Evolutionary conservation across 1,284 basidiomycete species (phyloP), one percentile per base, ranked within the genome.

Genomic region (Hemileccinum hortonii): DNA sequence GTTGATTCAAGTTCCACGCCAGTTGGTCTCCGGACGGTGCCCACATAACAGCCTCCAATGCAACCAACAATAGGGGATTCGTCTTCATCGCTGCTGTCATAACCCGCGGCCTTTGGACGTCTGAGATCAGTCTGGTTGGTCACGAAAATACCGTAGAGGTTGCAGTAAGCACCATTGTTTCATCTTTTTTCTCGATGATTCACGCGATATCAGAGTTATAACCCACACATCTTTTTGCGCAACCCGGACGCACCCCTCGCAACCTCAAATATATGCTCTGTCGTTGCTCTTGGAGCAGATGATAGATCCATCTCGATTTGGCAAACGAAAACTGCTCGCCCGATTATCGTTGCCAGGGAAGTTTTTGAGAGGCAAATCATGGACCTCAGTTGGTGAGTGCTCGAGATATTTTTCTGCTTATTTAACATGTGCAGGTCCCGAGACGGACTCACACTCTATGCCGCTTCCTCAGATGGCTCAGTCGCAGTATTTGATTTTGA

Each of bases 1-100:
- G 12, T 21, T 4, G n/a, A 36, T 32, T 54, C 50, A 29, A 61
- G 38, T 11, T 6, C 26, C 16, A 21, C 43, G 36, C 2, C 52
- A 97, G 94, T 64, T 99, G 96, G 97, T 97, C 95, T 1, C 96
- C 96, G 3, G 97, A 99, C 69, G 97, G 97, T n/a, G 91, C 93
- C 8, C 92, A 97, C 65, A 91, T 99, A 56, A 94, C 95, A 6
- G 90, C 94, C 1, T 96, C 95, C 1, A 99, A 99, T 64, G 94
- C 96, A 4, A 98, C 95, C 60, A 98, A 97, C 69, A 90, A 90
- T 61, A 86, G 87, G 58, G 94, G 94, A 4, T 95, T 94, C 50
- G 94, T 99, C 9, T 99, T 99, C 69, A 96, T 98, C 44, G 94
- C 95, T 3, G 93, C 93, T 12, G 93, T 99, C 24, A 94, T 98